Evolutionary conservation across 441 rosid species (phyloP), one percentile per base, ranked within the genome.

Genomic region (Aleurites moluccanus): DNA sequence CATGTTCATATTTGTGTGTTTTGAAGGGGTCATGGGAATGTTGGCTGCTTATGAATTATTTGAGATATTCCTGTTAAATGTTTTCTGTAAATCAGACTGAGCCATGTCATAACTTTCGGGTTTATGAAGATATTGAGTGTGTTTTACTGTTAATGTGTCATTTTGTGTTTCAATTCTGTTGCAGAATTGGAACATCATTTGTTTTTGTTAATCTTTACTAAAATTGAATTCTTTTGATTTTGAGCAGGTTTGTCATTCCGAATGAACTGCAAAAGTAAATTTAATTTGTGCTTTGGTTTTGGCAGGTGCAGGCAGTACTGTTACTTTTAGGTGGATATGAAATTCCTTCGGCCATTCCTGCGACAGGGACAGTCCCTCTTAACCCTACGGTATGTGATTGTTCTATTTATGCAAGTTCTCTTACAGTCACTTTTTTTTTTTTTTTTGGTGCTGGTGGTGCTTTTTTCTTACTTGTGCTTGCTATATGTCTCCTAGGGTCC

Each of bases 241-340:
- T 18, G 1, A 15, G 44, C 56, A 23, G 65, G 8, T 64, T 25
- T 25, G 13, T 64, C 50, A 10, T 16, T 57, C 28, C 52, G 38
- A 64, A 49, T 20, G 49, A 72, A 18, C 53, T 69, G n/a, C 27
- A 30, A 15, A 59, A 27, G 6, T 64, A 14, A 71, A 50, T 30
- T 42, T 40, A 27, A 27, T 67, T 28, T 60, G 20, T 60, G 13
- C 69, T 49, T 69, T 60, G 53, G 53, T 62, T 73, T 83, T 73
- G 28, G 42, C 85, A 95, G 98, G 97, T 95, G 18, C 91, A 91
- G 72, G 90, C 95, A 13, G 99, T 91, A 68, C 79, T 95, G 70
- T 83, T 94, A 65, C 83, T 90, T 66, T 73, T 95, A 80, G 97
- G 97, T 56, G 96, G 91, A 25, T 85, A 85, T 55, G 98, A 93